Conservation (phyloP, 306 rosid genomes). For the Arachis hypogaea region DNA sequence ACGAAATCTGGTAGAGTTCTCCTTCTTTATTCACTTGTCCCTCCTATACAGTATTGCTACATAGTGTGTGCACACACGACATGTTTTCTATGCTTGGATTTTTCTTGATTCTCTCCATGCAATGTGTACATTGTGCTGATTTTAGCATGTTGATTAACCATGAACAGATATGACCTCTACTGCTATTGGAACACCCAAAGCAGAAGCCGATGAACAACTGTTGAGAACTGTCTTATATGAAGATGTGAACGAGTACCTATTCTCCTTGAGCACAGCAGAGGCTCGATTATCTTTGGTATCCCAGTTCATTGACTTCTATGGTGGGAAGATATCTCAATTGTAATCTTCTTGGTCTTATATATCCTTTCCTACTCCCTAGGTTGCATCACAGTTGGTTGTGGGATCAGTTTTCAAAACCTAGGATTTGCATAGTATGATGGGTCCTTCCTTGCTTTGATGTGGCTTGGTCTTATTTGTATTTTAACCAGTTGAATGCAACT, state of each 20-base stretch:
- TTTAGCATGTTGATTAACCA: conserved; percentile 34
- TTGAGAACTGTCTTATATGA: conserved; percentile 73
- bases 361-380: conserved; percentile 18
- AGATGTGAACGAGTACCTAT: conserved; percentile 82
- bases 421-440: conserved; percentile 12
- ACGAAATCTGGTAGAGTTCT: conserved; percentile 54
- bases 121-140: conserved; percentile 25
- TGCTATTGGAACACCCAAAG: conserved; percentile 49
- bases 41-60: background rate
- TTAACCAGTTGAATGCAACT: conserved; percentile 29
- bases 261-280: conserved; percentile 78
- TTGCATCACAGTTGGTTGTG: background rate
- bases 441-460: conserved; percentile 10
- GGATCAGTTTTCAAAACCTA: conserved; percentile 30
- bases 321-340: conserved; percentile 76
- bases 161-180: conserved; percentile 50
- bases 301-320: conserved; percentile 85
- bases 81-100: conserved; percentile 27
- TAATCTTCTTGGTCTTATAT: conserved; percentile 52
- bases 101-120: conserved; percentile 12
- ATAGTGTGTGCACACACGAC: background rate
- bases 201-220: conserved; percentile 76
- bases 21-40: conserved; percentile 31
- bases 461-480: conserved; percentile 10
- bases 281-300: conserved; percentile 68